Conservation (phyloP, 2,329 filamentous ascomycete genomes). For the Phyllosticta capitalensis region DNA sequence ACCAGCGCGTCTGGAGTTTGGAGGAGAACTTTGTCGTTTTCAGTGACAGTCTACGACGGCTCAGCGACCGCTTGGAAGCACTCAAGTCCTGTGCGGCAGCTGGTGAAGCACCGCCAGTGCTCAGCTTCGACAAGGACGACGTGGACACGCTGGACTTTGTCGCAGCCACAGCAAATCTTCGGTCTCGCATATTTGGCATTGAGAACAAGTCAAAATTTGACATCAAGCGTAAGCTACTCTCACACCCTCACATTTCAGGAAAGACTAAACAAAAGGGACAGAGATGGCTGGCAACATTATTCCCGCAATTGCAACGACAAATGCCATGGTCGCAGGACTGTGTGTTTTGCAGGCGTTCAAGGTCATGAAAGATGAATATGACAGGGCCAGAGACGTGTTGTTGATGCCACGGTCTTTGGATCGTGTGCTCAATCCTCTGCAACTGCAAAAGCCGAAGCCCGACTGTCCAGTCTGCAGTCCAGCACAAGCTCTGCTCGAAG, state of each 20-base stretch:
- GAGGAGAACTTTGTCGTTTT: constrained; percentile 82
- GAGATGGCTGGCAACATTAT: constrained; percentile 99
- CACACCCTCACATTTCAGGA: background rate
- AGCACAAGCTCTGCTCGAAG: constrained; percentile 55
- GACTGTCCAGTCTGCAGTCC: constrained; percentile 77
- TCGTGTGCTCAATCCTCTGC: constrained; percentile 48
- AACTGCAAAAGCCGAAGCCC: constrained; percentile 57
- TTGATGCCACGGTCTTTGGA: constrained; percentile 57
- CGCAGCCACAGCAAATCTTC: constrained; percentile 77
- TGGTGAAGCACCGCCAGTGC: constrained; percentile 44
- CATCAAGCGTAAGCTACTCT: constrained; percentile 56
- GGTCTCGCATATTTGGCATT: constrained; percentile 83
- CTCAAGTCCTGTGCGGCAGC: constrained; percentile 49
- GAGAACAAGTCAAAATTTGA: constrained; percentile 86
- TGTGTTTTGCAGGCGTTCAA: constrained; percentile 92
- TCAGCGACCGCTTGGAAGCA: constrained; percentile 64
- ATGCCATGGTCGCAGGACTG: constrained; percentile 87
- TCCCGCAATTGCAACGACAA: constrained; percentile 94
- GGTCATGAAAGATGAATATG: constrained; percentile 63
- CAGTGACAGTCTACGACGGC: constrained; percentile 66
- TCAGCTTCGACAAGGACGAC: constrained; percentile 95
- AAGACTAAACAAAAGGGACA: constrained; percentile 15
- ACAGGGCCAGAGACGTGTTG: constrained; percentile 74
- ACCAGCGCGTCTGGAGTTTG: constrained; percentile 71
- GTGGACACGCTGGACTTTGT: constrained; percentile 93